Evolutionary conservation across 1,139 yeast genomes (phyloP).

Genomic region (Hansenula lynferdii): DNA sequence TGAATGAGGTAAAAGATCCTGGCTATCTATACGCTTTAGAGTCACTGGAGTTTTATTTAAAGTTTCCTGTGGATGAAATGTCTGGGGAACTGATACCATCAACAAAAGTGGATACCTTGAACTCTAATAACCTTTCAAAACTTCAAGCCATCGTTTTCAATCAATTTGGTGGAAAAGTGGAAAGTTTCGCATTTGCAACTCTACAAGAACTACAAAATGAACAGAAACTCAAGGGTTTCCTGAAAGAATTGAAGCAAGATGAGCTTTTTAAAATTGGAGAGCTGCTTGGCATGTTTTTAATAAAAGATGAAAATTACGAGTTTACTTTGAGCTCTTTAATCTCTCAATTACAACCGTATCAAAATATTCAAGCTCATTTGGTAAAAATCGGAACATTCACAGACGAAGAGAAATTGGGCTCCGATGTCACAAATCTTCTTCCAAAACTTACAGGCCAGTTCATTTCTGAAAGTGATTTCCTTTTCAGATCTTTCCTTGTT

Average conservation of each 20-base stretch:
- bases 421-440: background rate
- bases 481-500: slow-evolving; percentile 24
- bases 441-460: background rate
- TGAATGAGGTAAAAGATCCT: background rate
- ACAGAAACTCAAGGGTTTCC: background rate
- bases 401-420: background rate
- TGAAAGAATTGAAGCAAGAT: background rate
- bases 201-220: background rate
- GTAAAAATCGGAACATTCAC: background rate
- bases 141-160: slow-evolving; percentile 13
- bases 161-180: slow-evolving; percentile 3
- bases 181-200: slow-evolving; percentile 3
- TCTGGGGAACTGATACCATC: slow-evolving; percentile 28
- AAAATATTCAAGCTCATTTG: background rate
- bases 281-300: background rate
- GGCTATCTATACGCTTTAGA: slow-evolving; percentile 4
- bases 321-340: background rate
- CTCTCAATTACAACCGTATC: background rate
- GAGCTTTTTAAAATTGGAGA: background rate
- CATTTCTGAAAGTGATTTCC: slow-evolving; percentile 30
- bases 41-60: slow-evolving; percentile 25
- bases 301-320: background rate
- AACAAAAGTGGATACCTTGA: slow-evolving; percentile 13
- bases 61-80: slow-evolving; percentile 40
- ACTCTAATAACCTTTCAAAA: slow-evolving; percentile 13